Evolutionary conservation across 2,329 filamentous ascomycete genomes (phyloP).

Genomic region (Cordyceps cicadae): DNA sequence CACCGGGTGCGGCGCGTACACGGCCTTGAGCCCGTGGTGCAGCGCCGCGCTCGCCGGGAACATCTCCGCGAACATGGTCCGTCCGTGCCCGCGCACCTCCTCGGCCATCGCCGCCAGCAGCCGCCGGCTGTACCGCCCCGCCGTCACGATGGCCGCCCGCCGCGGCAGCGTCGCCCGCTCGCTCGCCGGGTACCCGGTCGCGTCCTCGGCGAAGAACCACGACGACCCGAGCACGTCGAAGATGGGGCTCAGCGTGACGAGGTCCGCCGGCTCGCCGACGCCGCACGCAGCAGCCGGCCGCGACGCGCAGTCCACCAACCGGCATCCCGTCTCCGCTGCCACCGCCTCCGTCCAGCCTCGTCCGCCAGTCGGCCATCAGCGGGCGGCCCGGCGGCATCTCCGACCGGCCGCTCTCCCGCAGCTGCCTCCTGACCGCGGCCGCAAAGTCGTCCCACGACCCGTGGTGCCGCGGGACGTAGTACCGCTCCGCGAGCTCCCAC

Average conservation of each 20-base stretch:
- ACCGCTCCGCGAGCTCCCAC: constrained; percentile 69
- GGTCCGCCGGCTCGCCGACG: constrained; percentile 62
- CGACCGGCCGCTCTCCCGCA: constrained; percentile 32
- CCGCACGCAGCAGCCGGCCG: constrained; percentile 47
- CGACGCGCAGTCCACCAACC: constrained; percentile 40
- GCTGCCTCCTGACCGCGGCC: constrained; percentile 50
- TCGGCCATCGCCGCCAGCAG: constrained; percentile 66
- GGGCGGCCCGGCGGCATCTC: constrained; percentile 65
- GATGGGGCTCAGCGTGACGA: constrained; percentile 70
- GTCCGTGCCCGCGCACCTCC: constrained; percentile 57
- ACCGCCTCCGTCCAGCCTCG: constrained; percentile 42
- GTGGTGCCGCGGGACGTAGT: constrained; percentile 65
- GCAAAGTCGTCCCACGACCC: constrained; percentile 66
- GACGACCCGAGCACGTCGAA: constrained; percentile 63
- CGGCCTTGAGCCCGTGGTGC: constrained; percentile 70
- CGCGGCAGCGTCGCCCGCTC: constrained; percentile 54
- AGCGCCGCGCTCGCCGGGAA: constrained; percentile 62
- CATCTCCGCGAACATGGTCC: constrained; percentile 74
- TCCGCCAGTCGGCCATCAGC: constrained; percentile 39
- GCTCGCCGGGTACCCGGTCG: constrained; percentile 56
- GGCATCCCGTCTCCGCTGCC: constrained; percentile 49
- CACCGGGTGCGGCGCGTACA: constrained; percentile 74
- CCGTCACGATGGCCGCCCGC: constrained; percentile 63
- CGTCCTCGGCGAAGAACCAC: constrained; percentile 63
- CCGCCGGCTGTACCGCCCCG: constrained; percentile 56